These are phyloP conservation scores for Kwoniella sp. DNA, from an alignment of 768 basidiomycete species.

Conservation along the genomic window DNA sequence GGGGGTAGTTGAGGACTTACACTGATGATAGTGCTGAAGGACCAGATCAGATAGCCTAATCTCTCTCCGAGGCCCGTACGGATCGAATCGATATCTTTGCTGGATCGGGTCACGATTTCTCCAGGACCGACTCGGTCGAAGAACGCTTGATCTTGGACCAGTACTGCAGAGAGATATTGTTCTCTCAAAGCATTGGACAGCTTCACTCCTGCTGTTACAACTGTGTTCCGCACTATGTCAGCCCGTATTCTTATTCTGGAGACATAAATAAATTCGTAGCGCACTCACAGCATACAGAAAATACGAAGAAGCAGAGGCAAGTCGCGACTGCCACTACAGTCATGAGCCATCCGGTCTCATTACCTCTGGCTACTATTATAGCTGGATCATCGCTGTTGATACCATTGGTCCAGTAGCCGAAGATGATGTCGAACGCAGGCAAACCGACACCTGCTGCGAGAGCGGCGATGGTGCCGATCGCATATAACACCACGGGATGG, in stretches of 20 bases:
- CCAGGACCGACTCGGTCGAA: slow-evolving; percentile 45
- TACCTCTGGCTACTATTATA: slow-evolving; percentile 21
- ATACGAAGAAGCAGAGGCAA: slow-evolving; percentile 22
- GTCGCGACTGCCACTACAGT: slow-evolving; percentile 35
- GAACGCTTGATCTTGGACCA: slow-evolving; percentile 43
- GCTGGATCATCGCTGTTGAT: slow-evolving; percentile 18
- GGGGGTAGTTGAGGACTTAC: slow-evolving; percentile 20
- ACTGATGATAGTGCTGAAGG: slow-evolving; percentile 28
- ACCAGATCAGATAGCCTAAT: slow-evolving; percentile 43
- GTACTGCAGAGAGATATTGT: slow-evolving; percentile 37
- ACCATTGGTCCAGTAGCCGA: slow-evolving; percentile 46
- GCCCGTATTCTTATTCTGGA: neutral
- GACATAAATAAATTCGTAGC: neutral
- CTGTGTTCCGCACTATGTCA: slow-evolving; percentile 17
- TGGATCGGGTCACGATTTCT: slow-evolving; percentile 36
- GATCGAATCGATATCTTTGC: slow-evolving; percentile 40
- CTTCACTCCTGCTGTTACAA: slow-evolving; percentile 33
- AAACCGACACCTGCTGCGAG: slow-evolving; percentile 36
- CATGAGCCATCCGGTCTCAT: slow-evolving; percentile 40
- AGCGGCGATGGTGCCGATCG: slow-evolving; percentile 35
- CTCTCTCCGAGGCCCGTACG: slow-evolving; percentile 39
- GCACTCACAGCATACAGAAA: slow-evolving; percentile 42
- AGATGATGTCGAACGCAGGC: slow-evolving; percentile 42
- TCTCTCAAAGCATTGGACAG: slow-evolving; percentile 35
- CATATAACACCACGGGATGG: slow-evolving; percentile 35